Evolutionary conservation across 225 moss, liverwort and hornwort genomes (phyloP).

Genomic region (Lunularia cruciata): DNA sequence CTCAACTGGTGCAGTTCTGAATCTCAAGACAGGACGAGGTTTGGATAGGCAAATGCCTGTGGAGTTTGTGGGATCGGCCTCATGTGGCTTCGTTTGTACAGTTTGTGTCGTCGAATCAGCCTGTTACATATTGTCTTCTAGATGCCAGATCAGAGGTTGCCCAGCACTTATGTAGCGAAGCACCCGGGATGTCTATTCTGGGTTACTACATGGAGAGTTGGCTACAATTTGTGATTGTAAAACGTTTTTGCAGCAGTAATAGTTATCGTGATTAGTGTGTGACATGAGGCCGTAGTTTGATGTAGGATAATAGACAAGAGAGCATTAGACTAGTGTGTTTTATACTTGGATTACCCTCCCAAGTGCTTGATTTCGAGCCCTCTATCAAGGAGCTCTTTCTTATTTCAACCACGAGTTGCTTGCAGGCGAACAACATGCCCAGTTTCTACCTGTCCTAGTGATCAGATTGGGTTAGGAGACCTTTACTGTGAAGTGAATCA

Average conservation of each 20-base stretch:
- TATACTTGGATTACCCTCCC: not conserved
- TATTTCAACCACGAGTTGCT: not conserved
- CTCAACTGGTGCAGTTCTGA: not conserved
- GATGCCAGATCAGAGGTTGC: slow-evolving; percentile 8
- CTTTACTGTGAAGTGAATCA: not conserved
- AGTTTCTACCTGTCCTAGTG: not conserved
- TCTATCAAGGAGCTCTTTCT: not conserved
- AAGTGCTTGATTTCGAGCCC: not conserved
- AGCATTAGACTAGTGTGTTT: slow-evolving; percentile 14
- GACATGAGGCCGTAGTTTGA: slow-evolving; percentile 18
- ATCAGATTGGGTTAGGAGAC: slow-evolving; percentile 1
- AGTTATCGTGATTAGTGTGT: slow-evolving; percentile 5
- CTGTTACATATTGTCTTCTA: slow-evolving; percentile 20
- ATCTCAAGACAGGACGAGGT: not conserved
- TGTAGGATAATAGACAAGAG: slow-evolving; percentile 11
- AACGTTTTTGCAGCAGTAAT: slow-evolving; percentile 20
- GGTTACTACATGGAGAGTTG: not conserved
- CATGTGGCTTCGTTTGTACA: slow-evolving; percentile 20
- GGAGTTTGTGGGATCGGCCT: slow-evolving; percentile 14
- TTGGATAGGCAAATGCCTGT: not conserved
- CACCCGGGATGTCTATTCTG: not conserved
- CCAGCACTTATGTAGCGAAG: not conserved
- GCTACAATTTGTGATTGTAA: slow-evolving; percentile 16
- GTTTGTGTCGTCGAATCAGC: slow-evolving; percentile 7
- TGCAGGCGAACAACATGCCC: not conserved